Evolutionary conservation across 495 filamentous ascomycete genomes (phyloP).

Genomic region (Elasticomyces elasticus): DNA sequence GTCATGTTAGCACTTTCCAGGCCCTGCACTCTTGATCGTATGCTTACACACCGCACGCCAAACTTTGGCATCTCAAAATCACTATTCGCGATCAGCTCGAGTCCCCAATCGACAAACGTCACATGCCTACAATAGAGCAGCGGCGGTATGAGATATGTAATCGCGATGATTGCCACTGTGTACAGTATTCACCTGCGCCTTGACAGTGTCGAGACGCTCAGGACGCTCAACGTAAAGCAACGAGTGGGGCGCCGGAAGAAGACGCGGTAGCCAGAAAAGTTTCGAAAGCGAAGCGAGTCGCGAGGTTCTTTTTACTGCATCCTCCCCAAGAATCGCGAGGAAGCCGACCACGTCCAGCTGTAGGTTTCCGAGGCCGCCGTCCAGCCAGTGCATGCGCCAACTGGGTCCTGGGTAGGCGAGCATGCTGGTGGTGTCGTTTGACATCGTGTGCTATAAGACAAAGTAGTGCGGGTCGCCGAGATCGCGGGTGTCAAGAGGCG

Average conservation of each 20-base stretch:
- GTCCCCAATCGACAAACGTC: too few relatives aligned
- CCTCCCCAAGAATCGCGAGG: conserved; percentile 32
- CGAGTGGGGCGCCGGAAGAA: conserved; percentile 30
- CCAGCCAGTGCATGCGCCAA: too few relatives aligned
- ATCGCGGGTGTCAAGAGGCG: too few relatives aligned
- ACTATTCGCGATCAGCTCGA: too few relatives aligned
- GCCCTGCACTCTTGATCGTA: neutral
- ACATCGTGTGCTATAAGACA: too few relatives aligned
- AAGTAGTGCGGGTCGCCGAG: too few relatives aligned
- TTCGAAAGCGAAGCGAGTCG: conserved; percentile 29
- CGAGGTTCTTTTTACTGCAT: conserved; percentile 29
- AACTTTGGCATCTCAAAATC: too few relatives aligned
- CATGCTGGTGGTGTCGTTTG: too few relatives aligned
- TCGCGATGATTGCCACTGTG: conserved; percentile 25
- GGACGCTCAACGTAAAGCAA: conserved; percentile 27
- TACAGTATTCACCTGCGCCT: conserved; percentile 24
- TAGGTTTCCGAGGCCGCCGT: conserved; percentile 17
- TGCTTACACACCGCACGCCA: conserved; percentile 23
- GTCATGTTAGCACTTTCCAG: conserved; percentile 26
- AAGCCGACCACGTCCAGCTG: conserved; percentile 34
- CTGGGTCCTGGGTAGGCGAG: too few relatives aligned
- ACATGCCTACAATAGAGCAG: conserved; percentile 30
- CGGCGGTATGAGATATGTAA: conserved; percentile 28
- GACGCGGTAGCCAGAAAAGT: conserved; percentile 28
- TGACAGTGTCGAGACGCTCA: conserved; percentile 19